Evolutionary conservation across 2,329 filamentous ascomycete species (phyloP).

Genomic region (Monosporascus sp.): DNA sequence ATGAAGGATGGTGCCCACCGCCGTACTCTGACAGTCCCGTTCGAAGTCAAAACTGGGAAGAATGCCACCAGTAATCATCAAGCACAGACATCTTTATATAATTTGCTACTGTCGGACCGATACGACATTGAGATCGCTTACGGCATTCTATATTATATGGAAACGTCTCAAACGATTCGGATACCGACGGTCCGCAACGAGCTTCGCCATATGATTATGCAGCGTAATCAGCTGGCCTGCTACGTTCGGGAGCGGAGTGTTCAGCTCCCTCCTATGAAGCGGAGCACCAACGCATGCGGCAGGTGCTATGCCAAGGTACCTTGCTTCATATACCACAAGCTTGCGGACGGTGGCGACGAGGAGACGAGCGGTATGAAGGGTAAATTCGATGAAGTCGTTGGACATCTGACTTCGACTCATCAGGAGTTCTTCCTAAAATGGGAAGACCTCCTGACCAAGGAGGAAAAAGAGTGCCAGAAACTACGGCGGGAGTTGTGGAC

Average conservation of each 20-base stretch:
- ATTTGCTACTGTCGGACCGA: conserved; percentile 82
- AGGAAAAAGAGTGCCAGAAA: conserved; percentile 86
- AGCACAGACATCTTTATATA: conserved; percentile 93
- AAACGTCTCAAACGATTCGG: conserved; percentile 78
- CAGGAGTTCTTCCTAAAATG: conserved; percentile 88
- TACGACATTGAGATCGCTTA: conserved; percentile 91
- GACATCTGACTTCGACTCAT: conserved; percentile 69
- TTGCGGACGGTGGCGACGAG: conserved; percentile 77
- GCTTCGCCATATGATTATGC: conserved; percentile 92
- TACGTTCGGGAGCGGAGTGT: conserved; percentile 75
- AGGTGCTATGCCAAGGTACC: conserved; percentile 86
- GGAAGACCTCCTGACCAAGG: conserved; percentile 88
- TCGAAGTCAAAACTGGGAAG: conserved; percentile 93
- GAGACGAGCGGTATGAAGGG: conserved; percentile 76
- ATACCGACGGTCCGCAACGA: conserved; percentile 84
- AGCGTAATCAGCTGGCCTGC: conserved; percentile 83
- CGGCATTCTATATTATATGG: conserved; percentile 92
- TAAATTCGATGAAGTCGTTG: conserved; percentile 76
- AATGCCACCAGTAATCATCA: conserved; percentile 77
- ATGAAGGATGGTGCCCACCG: conserved; percentile 65
- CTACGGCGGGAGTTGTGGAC: conserved; percentile 91
- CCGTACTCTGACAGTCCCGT: conserved; percentile 76
- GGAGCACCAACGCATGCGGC: conserved; percentile 73
- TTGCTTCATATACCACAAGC: conserved; percentile 90
- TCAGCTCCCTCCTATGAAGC: conserved; percentile 80